Evolutionary conservation across 1,284 basidiomycete species (phyloP), one percentile per base, ranked within the genome.

Genomic region (Amylostereum chailletii): DNA sequence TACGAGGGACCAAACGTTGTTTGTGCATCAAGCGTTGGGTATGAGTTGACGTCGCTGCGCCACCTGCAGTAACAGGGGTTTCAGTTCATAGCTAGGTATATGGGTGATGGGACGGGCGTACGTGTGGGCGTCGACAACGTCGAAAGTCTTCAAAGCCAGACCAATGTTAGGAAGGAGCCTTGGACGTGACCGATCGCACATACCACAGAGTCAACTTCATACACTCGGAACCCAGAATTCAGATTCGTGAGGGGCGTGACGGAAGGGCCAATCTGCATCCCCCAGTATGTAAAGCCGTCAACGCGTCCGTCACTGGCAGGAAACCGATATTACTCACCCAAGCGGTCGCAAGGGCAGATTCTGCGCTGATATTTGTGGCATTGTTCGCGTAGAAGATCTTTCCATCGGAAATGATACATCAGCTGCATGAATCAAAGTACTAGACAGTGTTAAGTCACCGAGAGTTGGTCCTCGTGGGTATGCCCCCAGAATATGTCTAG

Each of bases 401-500:
- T 34, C 34, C 11, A n/a, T 36, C 4, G 36, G 32, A 8, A 32
- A 51, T 36, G 45, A 46, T 41, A 41, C 4, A 34, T 47, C 11
- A 37, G 8, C 19, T 29, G 46, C 7, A 6, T 19, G 2, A 32
- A 19, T 19, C 19, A 19, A 19, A 10, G 34, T 37, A 42, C 30
- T 31, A 33, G 26, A 27, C 31, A 9, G 38, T 19, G 19, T 19
- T 19, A 19, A 65, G 76, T 44, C 53, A 83, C 83, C n/a, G 79
- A 81, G 49, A 87, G 62, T 63, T 88, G 76, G 61, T 91, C 89
- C 62, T 91, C 86, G 55, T 91, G 88, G 1, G 85, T 84, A 61
- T 91, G 89, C 1, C 88, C 88, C 58, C 76, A 90, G 69, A 90
- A 90, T 42, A 90, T 79, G 54, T 76, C 82, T 84, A 50, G 27